These are phyloP conservation scores for Epichloe elymi DNA, from an alignment of 2,329 filamentous ascomycete genomes.

Conservation along the genomic window DNA sequence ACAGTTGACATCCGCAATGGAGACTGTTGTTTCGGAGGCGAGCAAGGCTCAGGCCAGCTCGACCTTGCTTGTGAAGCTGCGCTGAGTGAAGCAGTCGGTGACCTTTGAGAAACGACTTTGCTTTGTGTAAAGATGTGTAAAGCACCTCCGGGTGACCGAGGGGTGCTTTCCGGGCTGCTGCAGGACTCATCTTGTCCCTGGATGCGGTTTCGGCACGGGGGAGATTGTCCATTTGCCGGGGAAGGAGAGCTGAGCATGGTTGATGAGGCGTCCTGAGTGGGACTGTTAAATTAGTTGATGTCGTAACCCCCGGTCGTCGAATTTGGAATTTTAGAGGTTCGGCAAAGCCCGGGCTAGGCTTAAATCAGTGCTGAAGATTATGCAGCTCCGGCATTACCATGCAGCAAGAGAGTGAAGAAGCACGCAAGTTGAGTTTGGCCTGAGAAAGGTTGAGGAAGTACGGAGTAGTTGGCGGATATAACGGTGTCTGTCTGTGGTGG, in stretches of 20 bases:
- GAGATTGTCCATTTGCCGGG: neutral
- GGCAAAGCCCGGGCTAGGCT: neutral
- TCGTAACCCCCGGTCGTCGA: slow-evolving; percentile 1
- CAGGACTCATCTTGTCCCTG: slow-evolving; percentile 6
- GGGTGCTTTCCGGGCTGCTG: neutral
- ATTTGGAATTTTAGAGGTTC: neutral
- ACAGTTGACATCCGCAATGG: neutral
- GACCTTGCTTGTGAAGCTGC: neutral
- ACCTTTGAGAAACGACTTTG: neutral
- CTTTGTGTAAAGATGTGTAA: neutral
- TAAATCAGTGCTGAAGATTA: neutral
- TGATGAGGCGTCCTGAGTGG: slow-evolving; percentile 5
- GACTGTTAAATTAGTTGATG: slow-evolving; percentile 7
- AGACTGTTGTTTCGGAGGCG: neutral
- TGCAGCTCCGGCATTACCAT: neutral
- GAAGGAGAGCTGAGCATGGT: slow-evolving; percentile 14
- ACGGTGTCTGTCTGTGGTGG: neutral
- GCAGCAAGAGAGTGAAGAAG: neutral
- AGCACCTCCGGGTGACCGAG: neutral
- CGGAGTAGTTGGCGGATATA: no score
- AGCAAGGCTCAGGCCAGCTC: neutral
- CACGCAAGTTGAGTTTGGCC: neutral
- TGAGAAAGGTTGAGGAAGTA: no score
- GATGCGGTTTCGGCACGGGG: neutral
- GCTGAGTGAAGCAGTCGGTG: neutral